phyloP scores from a whole-genome alignment of 2,329 filamentous ascomycete species.

The Epicoccum nigrum region DNA sequence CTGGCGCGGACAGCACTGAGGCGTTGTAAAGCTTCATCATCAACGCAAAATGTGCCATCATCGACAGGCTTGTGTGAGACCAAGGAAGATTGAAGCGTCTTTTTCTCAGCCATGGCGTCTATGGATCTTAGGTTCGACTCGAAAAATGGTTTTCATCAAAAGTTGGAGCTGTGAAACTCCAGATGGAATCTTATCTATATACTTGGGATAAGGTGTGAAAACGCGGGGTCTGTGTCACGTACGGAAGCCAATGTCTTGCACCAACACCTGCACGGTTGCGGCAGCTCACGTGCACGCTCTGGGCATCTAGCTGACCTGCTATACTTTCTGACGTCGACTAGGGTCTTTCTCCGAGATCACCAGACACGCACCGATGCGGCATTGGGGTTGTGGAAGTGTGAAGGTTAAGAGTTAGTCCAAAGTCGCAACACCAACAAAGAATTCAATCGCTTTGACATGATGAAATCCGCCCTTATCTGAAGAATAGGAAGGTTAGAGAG shows the following conservation, averaged over 20 bases:
- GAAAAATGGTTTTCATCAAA: not conserved
- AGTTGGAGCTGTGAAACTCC: not conserved
- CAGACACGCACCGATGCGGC: not conserved
- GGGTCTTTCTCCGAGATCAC: constrained; percentile 9
- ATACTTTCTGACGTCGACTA: not conserved
- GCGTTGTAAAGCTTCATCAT: constrained; percentile 16
- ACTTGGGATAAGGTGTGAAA: not conserved
- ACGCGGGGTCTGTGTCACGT: not conserved
- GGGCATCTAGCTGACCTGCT: not conserved
- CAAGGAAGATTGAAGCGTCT: constrained; percentile 8
- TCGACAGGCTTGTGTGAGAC: constrained; percentile 5
- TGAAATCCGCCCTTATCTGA: not conserved
- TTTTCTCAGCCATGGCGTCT: constrained; percentile 11
- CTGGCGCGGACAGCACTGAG: constrained; percentile 14
- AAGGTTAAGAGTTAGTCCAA: constrained; percentile 11
- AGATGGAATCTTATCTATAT: constrained; percentile 4
- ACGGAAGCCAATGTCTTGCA: constrained; percentile 5
- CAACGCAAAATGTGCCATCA: constrained; percentile 13
- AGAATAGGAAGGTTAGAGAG: not conserved
- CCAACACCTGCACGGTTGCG: constrained; percentile 8
- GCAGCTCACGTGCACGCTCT: not conserved
- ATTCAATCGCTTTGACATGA: not conserved
- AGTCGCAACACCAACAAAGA: constrained; percentile 2
- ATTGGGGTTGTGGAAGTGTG: not conserved
- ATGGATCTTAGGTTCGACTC: not conserved